Base-by-base conservation (phyloP, 345 rosid genomes). In the Salix brachista region DNA sequence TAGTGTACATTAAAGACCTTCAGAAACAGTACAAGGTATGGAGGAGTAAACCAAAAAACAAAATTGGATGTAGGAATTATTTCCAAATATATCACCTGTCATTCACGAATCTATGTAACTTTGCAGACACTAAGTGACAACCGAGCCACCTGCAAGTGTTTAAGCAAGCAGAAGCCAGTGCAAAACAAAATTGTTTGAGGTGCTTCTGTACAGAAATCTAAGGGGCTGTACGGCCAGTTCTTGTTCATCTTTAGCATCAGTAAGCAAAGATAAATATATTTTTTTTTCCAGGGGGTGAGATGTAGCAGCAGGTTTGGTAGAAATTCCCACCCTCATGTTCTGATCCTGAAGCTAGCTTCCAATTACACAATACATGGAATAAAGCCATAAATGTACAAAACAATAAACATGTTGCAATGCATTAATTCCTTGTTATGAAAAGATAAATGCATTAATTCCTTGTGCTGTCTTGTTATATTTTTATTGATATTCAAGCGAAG, bases 1-100 rank as follows among this genome's bases (percentile, higher is more conserved):
- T 96, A 48, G 98, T 89, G 41, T 96, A 96, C 91, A 93, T 96
- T 78, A 96, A 96, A 83, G 94, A 92, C 71, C 92, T 96, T 71
- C 99, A 96, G 83, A 86, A 80, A 79, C 94, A 91, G 77, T 92
- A 88, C 81, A 86, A 90, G 97, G 99, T 91, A 84, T 65, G 3
- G 12, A 28, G 67, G 12, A n/a, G 36, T 23, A 61, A 41, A 19
- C 71, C 54, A 14, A 75, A 37, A 65, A 14, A 73, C 3, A n/a
- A 17, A 16, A 32, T 32, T 32, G 34, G 34, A 4, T 32, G 34
- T 32, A 32, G 26, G 37, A 37, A 12, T 37, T 34, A 14, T 58
- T 32, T 19, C 62, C 28, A 8, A 18, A 39, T 8, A 25, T 37
- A 50, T 23, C 34, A 11, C 72, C 73, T 71, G 36, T 76, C 42